Conservation (phyloP, 169 alveolate species). For the Condylostoma magnum region DNA sequence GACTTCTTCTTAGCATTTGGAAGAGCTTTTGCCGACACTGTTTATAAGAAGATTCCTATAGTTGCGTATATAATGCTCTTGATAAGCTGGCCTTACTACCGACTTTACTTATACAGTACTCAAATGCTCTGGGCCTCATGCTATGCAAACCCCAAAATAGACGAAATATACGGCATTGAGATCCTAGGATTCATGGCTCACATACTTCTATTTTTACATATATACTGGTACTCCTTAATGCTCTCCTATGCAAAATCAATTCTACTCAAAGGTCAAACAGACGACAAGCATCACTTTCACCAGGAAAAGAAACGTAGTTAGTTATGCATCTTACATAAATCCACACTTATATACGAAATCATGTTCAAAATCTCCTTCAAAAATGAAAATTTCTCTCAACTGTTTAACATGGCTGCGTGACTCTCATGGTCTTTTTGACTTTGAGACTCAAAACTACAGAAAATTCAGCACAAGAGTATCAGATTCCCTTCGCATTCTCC, state of each 20-base stretch:
- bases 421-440: slow-evolving; percentile 24
- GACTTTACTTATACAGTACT: slow-evolving; percentile 8
- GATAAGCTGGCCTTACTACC: slow-evolving; percentile 15
- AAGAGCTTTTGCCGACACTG: slow-evolving; percentile 13
- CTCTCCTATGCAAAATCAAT: too few species aligned
- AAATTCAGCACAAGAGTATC: too few species aligned
- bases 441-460: not conserved
- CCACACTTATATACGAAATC: too few species aligned
- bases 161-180: slow-evolving; percentile 16
- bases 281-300: too few species aligned
- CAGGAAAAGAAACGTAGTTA: too few species aligned
- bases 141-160: not conserved
- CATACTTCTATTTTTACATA: slow-evolving; percentile 14
- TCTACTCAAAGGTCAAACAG: too few species aligned
- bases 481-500: too few species aligned
- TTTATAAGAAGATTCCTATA: not conserved
- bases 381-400: too few species aligned
- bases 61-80: not conserved
- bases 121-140: not conserved
- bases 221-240: too few species aligned
- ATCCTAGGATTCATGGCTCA: slow-evolving; percentile 12
- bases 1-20: slow-evolving; percentile 5
- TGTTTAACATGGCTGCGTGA: slow-evolving; percentile 1
- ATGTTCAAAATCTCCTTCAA: too few species aligned
- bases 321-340: too few species aligned